Percentiles rank a stretch among this genome's conserved stretches.
Conservation (phyloP, 257 asterid genomes). For the Petunia secreta region DNA sequence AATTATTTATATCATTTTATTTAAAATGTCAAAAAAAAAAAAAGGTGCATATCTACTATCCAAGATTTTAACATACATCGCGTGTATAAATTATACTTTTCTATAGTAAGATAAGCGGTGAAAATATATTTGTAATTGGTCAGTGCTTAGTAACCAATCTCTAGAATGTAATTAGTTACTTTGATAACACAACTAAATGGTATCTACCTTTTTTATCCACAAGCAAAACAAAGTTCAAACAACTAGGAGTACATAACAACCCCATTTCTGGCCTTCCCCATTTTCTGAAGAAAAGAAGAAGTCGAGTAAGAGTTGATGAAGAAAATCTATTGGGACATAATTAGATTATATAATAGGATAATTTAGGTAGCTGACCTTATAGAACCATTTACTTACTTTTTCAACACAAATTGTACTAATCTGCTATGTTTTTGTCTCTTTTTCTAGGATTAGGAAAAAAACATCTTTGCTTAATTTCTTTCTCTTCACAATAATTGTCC, state of each 20-base stretch:
- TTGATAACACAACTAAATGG: background rate
- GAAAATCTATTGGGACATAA: constrained; percentile 15
- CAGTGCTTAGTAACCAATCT: background rate
- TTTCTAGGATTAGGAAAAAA: background rate
- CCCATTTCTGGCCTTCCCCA: background rate
- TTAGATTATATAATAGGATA: background rate
- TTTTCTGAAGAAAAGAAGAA: background rate
- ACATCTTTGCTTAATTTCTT: background rate
- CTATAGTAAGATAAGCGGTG: background rate
- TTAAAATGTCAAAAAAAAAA: background rate
- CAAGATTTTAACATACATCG: background rate
- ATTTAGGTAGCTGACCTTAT: constrained; percentile 29
- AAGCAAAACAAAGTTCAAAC: background rate
- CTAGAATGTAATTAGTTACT: background rate
- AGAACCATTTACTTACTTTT: background rate
- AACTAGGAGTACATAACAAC: background rate
- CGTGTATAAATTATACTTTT: background rate
- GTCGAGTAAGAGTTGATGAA: background rate
- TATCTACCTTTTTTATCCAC: background rate
- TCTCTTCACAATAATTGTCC: background rate
- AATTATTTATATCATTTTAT: background rate
- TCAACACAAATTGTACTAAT: constrained; percentile 12
- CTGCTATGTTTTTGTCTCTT: background rate
- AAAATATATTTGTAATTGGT: background rate
- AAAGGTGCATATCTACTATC: background rate